Evolutionary conservation across 1,139 yeast genomes (phyloP), one percentile per base, ranked within the genome.

Genomic region (Pichia inconspicua): DNA sequence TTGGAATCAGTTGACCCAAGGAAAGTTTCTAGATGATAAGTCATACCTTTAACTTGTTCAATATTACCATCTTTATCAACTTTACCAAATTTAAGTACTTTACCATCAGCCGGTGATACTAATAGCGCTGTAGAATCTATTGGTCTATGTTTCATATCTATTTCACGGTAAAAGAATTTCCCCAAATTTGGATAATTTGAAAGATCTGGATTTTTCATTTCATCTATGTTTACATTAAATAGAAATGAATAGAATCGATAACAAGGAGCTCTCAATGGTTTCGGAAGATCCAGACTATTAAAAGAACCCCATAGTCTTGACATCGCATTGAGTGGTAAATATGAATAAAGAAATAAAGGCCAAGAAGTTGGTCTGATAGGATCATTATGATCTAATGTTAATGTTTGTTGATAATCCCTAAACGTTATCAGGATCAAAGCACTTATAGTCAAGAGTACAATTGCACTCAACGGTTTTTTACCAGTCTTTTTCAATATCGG

Each of bases 1-100:
- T 51, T 66, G 58, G 54, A 70, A 67, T 52, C 49, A 5, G 44
- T 58, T 40, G 84, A 73, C 2, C 99, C 99, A 46, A 94, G 73
- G 46, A 94, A 77, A 8, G 96, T 94, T 58, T 87, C 94, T 15
- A 92, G 75, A 1, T 96, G 84, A 65, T 94, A 94, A 0, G 95
- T 87, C 77, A 92, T 79, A 9, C 98, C 99, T 68, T 94, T 94
- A 44, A 94, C 97, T 65, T 92, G 97, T 66, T 92, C 97, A 52
- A 94, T 89, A 58, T 84, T 87, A 40, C 95, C 95, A 56, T 82
- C 74, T 50, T 82, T 84, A 27, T 56, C 53, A 51, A 90, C 88
- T 28, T 79, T 71, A 40, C 99, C 99, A 56, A 87, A 76, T 58
- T 88, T 90, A 53, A 94, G 71, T 9, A 94, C 84, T 56, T 78